A percentile compares a stretch with the other conserved stretches of the same genome.
Conservation (phyloP, 352 stramenopile species). For the Pythium aphanidermatum region DNA sequence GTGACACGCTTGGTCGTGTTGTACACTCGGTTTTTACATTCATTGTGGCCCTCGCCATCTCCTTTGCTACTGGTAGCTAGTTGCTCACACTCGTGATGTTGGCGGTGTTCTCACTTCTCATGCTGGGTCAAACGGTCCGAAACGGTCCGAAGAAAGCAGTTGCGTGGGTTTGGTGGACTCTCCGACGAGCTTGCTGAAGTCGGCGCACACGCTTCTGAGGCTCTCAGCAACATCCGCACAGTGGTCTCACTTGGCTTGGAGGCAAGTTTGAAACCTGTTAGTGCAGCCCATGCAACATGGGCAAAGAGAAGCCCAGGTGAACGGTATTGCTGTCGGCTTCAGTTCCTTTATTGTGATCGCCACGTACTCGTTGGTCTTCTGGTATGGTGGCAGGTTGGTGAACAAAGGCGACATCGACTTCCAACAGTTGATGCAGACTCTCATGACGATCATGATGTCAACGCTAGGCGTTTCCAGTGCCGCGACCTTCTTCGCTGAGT, state of each 20-base stretch:
- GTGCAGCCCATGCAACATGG: slow-evolving; percentile 12
- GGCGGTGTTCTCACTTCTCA: slow-evolving; percentile 45
- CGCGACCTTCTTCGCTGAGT: slow-evolving; percentile 24
- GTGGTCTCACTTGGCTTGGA: slow-evolving; percentile 35
- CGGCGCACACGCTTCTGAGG: slow-evolving; percentile 29
- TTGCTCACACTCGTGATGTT: slow-evolving; percentile 57
- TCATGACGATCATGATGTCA: slow-evolving; percentile 40
- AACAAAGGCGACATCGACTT: slow-evolving; percentile 29
- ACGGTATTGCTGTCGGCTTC: slow-evolving; percentile 41
- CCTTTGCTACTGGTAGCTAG: slow-evolving; percentile 48
- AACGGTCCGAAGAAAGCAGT: slow-evolving; percentile 19
- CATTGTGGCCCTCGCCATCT: slow-evolving; percentile 35
- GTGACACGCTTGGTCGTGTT: slow-evolving; percentile 37
- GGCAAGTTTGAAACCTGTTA: too few relatives aligned
- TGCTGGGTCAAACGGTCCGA: slow-evolving; percentile 27
- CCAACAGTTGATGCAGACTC: slow-evolving; percentile 27
- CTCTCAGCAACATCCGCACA: slow-evolving; percentile 37
- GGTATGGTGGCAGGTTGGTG: slow-evolving; percentile 28
- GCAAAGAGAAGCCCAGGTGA: slow-evolving; percentile 20
- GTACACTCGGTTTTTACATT: slow-evolving; percentile 43
- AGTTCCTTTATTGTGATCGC: slow-evolving; percentile 40
- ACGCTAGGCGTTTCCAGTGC: slow-evolving; percentile 23
- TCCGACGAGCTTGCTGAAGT: slow-evolving; percentile 20
- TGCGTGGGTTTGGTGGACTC: slow-evolving; percentile 12
- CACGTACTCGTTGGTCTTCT: slow-evolving; percentile 17